Conservation (phyloP, 1,284 basidiomycete genomes). For the Cryptococcus sp. region DNA sequence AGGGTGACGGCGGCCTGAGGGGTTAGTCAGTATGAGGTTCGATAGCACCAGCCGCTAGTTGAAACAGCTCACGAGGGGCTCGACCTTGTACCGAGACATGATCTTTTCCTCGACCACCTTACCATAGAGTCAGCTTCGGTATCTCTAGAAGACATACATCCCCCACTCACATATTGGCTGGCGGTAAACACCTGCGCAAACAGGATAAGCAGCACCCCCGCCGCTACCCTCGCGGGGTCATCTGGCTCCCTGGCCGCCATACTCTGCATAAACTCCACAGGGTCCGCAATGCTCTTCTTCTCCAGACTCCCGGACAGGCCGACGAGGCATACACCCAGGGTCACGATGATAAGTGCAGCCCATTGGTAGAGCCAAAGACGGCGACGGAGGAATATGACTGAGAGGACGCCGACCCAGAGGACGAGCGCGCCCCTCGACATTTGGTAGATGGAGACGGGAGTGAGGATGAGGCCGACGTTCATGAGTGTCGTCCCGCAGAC, state of each 20-base stretch:
- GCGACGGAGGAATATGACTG: conserved; percentile 85
- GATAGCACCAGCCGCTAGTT: not conserved
- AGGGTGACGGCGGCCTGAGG: conserved; percentile 74
- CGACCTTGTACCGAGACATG: conserved; percentile 78
- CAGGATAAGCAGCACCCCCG: conserved; percentile 80
- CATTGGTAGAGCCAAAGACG: conserved; percentile 57
- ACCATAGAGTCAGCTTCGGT: not conserved
- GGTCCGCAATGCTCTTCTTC: conserved; percentile 59
- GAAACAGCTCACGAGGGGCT: conserved; percentile 64
- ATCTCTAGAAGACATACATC: not conserved
- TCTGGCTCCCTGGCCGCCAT: conserved; percentile 43
- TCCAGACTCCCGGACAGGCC: conserved; percentile 86
- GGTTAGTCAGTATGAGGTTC: not conserved
- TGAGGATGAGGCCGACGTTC: conserved; percentile 92
- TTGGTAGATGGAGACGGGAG: conserved; percentile 95
- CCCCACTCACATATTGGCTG: conserved; percentile 39
- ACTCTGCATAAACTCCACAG: conserved; percentile 6
- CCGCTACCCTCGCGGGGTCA: conserved; percentile 46
- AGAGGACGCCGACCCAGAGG: conserved; percentile 90
- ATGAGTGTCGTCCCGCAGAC: conserved; percentile 63
- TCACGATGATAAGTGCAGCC: conserved; percentile 85
- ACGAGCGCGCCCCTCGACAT: conserved; percentile 97
- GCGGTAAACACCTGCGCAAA: conserved; percentile 83
- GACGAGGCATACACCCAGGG: conserved; percentile 83
- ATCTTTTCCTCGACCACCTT: conserved; percentile 91